Conservation (phyloP, 257 asterid species). For the Rubia yunnanensis region DNA sequence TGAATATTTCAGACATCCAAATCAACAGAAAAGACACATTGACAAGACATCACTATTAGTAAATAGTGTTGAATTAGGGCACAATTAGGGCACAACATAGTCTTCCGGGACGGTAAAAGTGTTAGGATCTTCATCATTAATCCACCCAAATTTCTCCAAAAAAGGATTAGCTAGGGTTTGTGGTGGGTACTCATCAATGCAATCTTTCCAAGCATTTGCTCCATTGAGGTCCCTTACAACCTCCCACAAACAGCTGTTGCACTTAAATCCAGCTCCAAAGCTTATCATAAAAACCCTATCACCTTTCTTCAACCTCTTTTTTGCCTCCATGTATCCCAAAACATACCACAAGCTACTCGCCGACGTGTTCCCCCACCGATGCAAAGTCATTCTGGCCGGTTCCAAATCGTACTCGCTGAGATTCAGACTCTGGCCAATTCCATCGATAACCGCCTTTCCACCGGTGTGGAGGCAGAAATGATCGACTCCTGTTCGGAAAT, state of each 20-base stretch:
- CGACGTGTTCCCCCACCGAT: conserved; percentile 88
- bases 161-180: conserved; percentile 56
- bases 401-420: conserved; percentile 63
- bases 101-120: conserved; percentile 50
- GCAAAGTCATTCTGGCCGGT: conserved; percentile 96
- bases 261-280: conserved; percentile 94
- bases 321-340: conserved; percentile 81
- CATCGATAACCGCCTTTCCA: conserved; percentile 89
- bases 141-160: conserved; percentile 77
- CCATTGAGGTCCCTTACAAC: conserved; percentile 66
- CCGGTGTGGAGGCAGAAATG: conserved; percentile 93
- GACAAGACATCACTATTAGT: too few relatives aligned
- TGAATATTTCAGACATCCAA: not conserved
- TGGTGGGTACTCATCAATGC: conserved; percentile 49
- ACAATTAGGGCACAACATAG: conserved; percentile 41
- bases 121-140: conserved; percentile 51
- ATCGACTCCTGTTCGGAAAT: conserved; percentile 66
- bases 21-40: not conserved
- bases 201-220: conserved; percentile 53
- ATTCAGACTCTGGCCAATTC: conserved; percentile 39
- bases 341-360: conserved; percentile 93
- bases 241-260: conserved; percentile 87
- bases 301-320: conserved; percentile 64
- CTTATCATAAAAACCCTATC: conserved; percentile 71
- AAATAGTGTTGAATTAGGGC: not conserved